Base-by-base conservation (phyloP, 805 yeast species). In the Monosporozyma aerobia region DNA sequence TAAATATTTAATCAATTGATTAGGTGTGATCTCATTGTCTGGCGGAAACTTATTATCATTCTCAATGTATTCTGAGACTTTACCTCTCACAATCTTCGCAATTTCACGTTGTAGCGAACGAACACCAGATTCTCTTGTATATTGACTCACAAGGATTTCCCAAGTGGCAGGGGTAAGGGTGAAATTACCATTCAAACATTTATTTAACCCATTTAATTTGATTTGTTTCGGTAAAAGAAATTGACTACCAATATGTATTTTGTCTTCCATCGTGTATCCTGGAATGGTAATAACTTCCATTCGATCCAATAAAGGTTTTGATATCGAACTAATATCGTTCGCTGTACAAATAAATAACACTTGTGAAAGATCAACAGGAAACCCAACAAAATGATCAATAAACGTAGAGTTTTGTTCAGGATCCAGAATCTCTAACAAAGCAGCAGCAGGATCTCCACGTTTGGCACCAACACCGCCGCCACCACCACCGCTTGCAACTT, bases 311-410 rank as follows among this genome's bases (percentile, higher is more conserved):
- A 94, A 76, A 10, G 99, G 98, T 50, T 90, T 84, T 41, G 98
- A 96, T 59, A 94, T 94, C 14, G 88, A 85, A 45, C 89, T 90
- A 58, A 87, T 73, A 53, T 85, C 79, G 65, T 94, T 94, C 16
- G 99, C 98, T 13, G 99, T 94, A 72, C 98, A 94, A 14, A 94
- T 95, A 68, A 94, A 94, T 63, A 94, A 76, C 5, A 90, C 96
- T 68, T 89, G 89, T 8, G 97, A 88, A 50, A 94, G 74, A 67
- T 94, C 97, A 54, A 94, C 85, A 39, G 97, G 95, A 49, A 92
- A 85, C 67, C 94, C 99, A 73, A 94, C 77, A 63, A 89, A 94
- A 63, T 88, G 90, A 69, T 94, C 99, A 69, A 89, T 80, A 69
- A 94, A 94, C 29, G 88, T 79, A 58, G 77, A 79, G 70, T 94